Percentiles rank a stretch among this genome's conserved stretches.
phyloP scores from a whole-genome alignment of 257 asterid genomes.

The Echites panduratus region DNA sequence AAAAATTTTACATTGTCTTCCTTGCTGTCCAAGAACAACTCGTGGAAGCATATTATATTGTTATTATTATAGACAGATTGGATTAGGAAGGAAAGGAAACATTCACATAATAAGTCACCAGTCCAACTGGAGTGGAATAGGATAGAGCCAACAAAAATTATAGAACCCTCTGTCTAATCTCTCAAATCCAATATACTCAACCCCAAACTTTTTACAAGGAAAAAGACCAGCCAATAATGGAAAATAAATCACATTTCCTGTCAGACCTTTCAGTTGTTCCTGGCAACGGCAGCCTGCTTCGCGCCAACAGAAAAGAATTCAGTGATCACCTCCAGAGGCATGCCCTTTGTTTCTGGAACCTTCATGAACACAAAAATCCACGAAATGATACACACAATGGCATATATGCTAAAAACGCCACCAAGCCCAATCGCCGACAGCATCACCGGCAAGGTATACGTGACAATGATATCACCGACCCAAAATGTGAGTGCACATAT shows the following conservation, averaged over 20 bases:
- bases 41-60: background rate
- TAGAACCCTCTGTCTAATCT: background rate
- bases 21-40: background rate
- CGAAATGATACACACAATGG: conserved; percentile 39
- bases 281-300: conserved; percentile 28
- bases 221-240: background rate
- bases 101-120: background rate
- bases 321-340: conserved; percentile 72
- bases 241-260: background rate
- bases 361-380: conserved; percentile 52
- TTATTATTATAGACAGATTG: too few relatives aligned
- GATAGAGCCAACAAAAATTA: too few relatives aligned
- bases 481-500: conserved; percentile 47
- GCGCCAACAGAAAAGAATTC: conserved; percentile 67
- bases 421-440: conserved; percentile 45
- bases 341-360: conserved; percentile 77
- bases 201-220: background rate
- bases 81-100: background rate
- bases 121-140: background rate
- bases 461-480: conserved; percentile 44
- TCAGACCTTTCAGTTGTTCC: background rate
- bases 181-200: too few relatives aligned
- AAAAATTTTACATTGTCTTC: background rate
- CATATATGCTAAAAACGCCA: conserved; percentile 59
- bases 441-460: conserved; percentile 47